These are phyloP conservation scores for Quercus robur DNA, from an alignment of 306 rosid species.

Conservation along the genomic window DNA sequence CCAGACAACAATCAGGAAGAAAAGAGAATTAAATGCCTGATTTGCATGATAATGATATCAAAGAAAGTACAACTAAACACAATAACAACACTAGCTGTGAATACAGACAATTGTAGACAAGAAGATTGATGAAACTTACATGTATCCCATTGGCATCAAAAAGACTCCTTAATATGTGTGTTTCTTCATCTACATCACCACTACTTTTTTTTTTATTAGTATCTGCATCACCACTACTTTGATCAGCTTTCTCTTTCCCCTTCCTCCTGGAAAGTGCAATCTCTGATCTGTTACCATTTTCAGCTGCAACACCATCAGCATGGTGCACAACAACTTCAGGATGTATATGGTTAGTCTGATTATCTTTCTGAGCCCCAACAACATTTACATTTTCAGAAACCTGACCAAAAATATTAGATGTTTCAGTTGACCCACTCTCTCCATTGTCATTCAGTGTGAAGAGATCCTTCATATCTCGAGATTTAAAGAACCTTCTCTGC, in stretches of 20 bases:
- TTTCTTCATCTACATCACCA: constrained; percentile 62
- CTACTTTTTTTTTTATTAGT: background rate
- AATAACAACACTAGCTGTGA: constrained; percentile 10
- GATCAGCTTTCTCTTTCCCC: constrained; percentile 64
- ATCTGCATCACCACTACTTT: constrained; percentile 30
- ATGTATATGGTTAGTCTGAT: constrained; percentile 32
- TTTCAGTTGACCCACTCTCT: constrained; percentile 76
- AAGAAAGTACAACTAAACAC: constrained; percentile 10
- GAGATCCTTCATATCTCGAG: constrained; percentile 98
- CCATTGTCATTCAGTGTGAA: constrained; percentile 71
- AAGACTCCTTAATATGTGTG: constrained; percentile 70
- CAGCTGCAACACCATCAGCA: constrained; percentile 33
- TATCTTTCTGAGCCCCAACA: constrained; percentile 50
- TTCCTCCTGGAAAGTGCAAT: constrained; percentile 34
- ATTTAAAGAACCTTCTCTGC: constrained; percentile 93
- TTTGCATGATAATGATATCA: background rate
- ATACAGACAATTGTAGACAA: background rate
- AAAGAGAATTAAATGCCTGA: background rate
- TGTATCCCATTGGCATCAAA: constrained; percentile 86
- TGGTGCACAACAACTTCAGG: constrained; percentile 17
- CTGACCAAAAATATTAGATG: constrained; percentile 76
- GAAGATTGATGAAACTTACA: constrained; percentile 47
- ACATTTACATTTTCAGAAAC: constrained; percentile 66
- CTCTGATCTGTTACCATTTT: constrained; percentile 29
- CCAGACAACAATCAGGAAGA: background rate